Evolutionary conservation across 768 basidiomycete species (phyloP), one percentile per base, ranked within the genome.

Genomic region (Termitomyces sp.): DNA sequence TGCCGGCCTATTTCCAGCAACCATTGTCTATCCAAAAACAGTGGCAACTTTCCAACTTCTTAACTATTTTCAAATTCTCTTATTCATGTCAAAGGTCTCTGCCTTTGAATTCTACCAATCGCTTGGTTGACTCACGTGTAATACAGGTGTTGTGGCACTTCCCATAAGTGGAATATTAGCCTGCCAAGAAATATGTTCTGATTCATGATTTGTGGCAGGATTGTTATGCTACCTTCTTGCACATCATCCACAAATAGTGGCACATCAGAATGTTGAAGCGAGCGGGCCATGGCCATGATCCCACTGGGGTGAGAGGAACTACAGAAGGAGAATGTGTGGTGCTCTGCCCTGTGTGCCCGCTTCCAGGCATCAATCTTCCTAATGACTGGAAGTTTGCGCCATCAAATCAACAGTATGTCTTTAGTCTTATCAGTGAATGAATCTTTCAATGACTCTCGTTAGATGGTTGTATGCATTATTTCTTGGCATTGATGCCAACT

Each of bases 181-280:
- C n/a, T n/a, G n/a, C n/a, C n/a, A n/a, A n/a, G n/a, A n/a, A n/a
- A n/a, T n/a, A n/a, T n/a, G n/a, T n/a, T n/a, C n/a, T n/a, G n/a
- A n/a, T n/a, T n/a, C n/a, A n/a, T n/a, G n/a, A n/a, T n/a, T n/a
- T n/a, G n/a, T n/a, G n/a, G n/a, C 52, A 73, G 73, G 58, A 67
- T 57, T 62, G 66, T 2, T 73, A 72, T 33, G 24, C 28, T 7
- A 49, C 62, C 28, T 65, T 73, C 35, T 24, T 66, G 28, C 52
- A 45, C 0, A 70, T 69, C 58, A 58, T 66, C 4, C 51, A 63
- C 9, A 49, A 70, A 15, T 73, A 65, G 66, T 53, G 61, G 1
- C 48, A 69, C 36, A 15, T 71, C 6, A 61, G 55, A 59, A 59
- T 66, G 58, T 56, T 68, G 8, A 70, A 70, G 54, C 65, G 65